A percentile compares a stretch with the other conserved stretches of the same genome.
Evolutionary conservation across 106 monocot species (phyloP).

Genomic region (Narthecium ossifragum): DNA sequence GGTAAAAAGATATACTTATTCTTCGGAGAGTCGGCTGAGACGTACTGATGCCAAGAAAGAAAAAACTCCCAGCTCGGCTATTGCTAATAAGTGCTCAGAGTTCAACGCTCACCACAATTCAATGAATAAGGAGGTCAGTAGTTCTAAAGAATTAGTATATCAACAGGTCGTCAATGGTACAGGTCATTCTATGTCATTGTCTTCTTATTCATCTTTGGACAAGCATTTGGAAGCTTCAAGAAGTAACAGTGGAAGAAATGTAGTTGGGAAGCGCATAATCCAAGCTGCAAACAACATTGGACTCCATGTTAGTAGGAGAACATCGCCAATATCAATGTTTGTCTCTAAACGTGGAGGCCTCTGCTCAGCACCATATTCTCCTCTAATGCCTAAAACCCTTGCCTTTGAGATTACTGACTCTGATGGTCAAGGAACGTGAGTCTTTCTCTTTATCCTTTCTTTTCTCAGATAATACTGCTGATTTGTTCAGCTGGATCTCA

Average conservation of each 20-base stretch:
- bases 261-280: constrained; percentile 28
- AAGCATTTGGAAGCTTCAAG: constrained; percentile 1
- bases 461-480: too few relatives aligned
- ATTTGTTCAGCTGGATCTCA: too few relatives aligned
- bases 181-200: neutral
- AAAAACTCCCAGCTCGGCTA: neutral
- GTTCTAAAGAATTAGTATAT: neutral
- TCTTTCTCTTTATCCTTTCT: too few relatives aligned
- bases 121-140: neutral
- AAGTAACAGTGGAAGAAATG: neutral
- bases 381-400: neutral
- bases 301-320: neutral
- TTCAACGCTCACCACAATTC: too few relatives aligned
- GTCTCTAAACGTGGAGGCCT: neutral
- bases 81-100: neutral
- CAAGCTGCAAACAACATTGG: constrained; percentile 18
- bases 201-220: neutral
- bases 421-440: neutral
- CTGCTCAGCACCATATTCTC: neutral
- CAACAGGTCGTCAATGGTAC: neutral
- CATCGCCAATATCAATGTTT: constrained; percentile 1
- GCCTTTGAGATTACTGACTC: constrained; percentile 14
- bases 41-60: neutral
- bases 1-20: too few relatives aligned
- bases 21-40: too few relatives aligned